Evolutionary conservation across 2,329 filamentous ascomycete genomes (phyloP), one percentile per base, ranked within the genome.

Genomic region (Aspergillus flavus): DNA sequence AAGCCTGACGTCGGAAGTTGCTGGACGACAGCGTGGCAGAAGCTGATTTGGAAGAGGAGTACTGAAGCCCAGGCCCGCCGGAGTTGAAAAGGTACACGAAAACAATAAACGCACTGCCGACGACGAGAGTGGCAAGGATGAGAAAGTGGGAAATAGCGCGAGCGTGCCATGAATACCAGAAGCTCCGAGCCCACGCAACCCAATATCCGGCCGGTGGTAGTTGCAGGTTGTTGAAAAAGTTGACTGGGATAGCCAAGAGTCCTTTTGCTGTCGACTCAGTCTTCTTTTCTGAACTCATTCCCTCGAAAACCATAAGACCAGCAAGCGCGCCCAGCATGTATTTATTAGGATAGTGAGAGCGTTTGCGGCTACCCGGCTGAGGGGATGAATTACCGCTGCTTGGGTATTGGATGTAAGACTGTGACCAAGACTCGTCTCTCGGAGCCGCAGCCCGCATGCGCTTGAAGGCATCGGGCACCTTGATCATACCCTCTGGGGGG

Each of bases 281-380:
- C 86, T 74, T 87, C 78, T 78, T 93, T 86, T 69, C 89, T 81
- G 74, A 91, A 86, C 85, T 84, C 61, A 94, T 83, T 1, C 92
- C 93, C 79, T 97, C 93, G 69, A 97, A 80, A 39, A 97, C 85
- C 94, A 98, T 97, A 21, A 98, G 83, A 16, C 93, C 93, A 28
- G 94, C 94, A 63, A 98, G 85, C 21, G 94, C 94, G 48, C 94
- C 94, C 6, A 97, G 89, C 92, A 97, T 95, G 68, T 97, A 84
- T 79, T 96, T 96, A 72, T 85, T 86, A 70, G 81, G 78, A 65
- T 88, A 79, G 68, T 84, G 82, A 41, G 84, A 84, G 50, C 82
- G 80, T 66, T 76, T 76, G 21, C 79, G 77, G 19, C 81, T 80
- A 52, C 78, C 79, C 62, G 77, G 76, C 67, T 69, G 74, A 67